These are phyloP conservation scores for Podospora anserina DNA, from an alignment of 495 filamentous ascomycete species.

Conservation along the genomic window DNA sequence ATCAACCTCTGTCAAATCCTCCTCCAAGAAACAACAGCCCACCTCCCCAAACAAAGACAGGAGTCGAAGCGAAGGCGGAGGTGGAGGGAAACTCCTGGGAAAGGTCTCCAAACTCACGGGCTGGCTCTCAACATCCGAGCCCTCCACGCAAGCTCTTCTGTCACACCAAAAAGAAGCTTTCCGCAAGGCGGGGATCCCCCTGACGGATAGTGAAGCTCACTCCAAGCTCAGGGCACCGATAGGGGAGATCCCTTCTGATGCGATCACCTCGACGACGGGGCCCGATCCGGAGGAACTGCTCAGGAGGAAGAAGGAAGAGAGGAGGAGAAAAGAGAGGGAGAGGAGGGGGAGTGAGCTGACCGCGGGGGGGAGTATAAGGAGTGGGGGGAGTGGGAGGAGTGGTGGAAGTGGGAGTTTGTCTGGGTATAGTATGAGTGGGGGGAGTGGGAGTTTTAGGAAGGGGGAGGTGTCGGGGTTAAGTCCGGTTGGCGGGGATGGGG, in stretches of 20 bases:
- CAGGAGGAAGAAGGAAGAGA: constrained; percentile 24
- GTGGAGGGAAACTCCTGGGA: constrained; percentile 1
- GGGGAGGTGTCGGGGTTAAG: background rate
- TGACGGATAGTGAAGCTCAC: constrained; percentile 29
- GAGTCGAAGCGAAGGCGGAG: background rate
- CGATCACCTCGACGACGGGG: constrained; percentile 32
- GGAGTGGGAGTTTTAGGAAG: background rate
- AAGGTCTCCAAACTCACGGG: constrained; percentile 36
- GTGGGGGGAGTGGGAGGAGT: background rate
- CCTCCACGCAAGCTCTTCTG: constrained; percentile 39
- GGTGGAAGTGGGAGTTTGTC: background rate
- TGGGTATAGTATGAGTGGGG: constrained; percentile 3
- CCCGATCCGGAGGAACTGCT: constrained; percentile 36
- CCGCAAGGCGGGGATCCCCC: constrained; percentile 33
- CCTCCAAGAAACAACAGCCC: constrained; percentile 1
- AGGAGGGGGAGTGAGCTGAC: background rate
- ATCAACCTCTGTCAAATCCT: background rate
- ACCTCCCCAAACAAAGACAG: background rate
- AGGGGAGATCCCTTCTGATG: constrained; percentile 36
- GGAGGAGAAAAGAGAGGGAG: constrained; percentile 16
- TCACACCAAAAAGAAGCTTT: constrained; percentile 40
- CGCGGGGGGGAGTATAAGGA: background rate
- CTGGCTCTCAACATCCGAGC: constrained; percentile 42
- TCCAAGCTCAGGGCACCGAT: constrained; percentile 37
- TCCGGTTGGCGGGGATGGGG: background rate